Conservation (phyloP, 1,284 basidiomycete species). For the Pholiota adiposa region DNA sequence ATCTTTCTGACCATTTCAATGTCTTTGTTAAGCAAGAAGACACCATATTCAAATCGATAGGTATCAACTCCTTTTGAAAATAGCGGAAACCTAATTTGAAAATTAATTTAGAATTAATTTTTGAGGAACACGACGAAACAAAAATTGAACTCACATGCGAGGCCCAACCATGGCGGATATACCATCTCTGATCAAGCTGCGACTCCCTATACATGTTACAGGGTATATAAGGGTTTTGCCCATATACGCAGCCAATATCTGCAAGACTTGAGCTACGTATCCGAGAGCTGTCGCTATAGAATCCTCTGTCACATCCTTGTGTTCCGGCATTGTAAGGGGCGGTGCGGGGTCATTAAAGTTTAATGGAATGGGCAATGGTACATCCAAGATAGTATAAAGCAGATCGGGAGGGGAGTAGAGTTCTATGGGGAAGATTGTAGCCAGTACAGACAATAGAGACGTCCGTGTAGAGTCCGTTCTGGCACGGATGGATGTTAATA, state of each 20-base stretch:
- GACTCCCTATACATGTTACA: conserved; percentile 85
- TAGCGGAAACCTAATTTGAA: conserved; percentile 80
- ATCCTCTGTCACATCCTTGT: conserved; percentile 82
- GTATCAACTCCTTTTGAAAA: conserved; percentile 94
- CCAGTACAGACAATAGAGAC: conserved; percentile 75
- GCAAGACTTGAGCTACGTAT: conserved; percentile 84
- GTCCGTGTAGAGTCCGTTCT: conserved; percentile 64
- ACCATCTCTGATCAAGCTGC: conserved; percentile 87
- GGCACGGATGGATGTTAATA: conserved; percentile 47
- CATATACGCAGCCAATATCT: conserved; percentile 80
- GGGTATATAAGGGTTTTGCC: conserved; percentile 85
- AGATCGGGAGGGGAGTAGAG: conserved; percentile 81
- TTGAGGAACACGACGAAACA: neutral
- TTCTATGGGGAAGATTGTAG: conserved; percentile 87
- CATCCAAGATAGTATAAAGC: conserved; percentile 81
- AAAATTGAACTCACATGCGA: conserved; percentile 70
- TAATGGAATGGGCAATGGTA: conserved; percentile 85
- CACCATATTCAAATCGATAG: conserved; percentile 97
- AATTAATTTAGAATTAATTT: neutral
- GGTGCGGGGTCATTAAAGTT: conserved; percentile 81
- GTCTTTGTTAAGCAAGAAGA: conserved; percentile 96
- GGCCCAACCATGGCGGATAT: conserved; percentile 95
- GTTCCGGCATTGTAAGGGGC: conserved; percentile 69
- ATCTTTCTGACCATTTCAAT: conserved; percentile 81
- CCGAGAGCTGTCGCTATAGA: conserved; percentile 85